phyloP scores from a whole-genome alignment of 768 basidiomycete genomes.

The Daedaleopsis nitida region DNA sequence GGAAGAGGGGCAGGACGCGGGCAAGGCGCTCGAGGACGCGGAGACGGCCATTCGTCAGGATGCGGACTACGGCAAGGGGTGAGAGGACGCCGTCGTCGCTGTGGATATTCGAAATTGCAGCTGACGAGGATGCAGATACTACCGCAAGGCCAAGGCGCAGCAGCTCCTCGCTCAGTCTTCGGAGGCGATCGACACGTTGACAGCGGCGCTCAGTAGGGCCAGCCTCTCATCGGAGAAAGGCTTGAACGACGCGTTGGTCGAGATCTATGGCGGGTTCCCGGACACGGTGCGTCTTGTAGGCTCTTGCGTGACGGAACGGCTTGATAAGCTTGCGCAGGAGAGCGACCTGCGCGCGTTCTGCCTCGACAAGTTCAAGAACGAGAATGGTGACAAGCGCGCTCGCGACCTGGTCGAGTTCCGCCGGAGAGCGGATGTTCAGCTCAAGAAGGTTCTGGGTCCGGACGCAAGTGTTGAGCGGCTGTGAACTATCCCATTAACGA shows the following conservation, averaged over 20 bases:
- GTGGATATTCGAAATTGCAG: not conserved
- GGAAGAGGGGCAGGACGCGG: constrained; percentile 27
- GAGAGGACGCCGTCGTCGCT: not conserved
- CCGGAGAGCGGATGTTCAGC: constrained; percentile 7
- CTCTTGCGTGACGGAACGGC: not conserved
- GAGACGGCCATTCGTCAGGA: constrained; percentile 30
- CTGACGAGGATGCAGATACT: constrained; percentile 27
- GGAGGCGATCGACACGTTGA: constrained; percentile 30
- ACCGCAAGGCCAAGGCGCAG: constrained; percentile 35
- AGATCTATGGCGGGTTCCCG: constrained; percentile 15
- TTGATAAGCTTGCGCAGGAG: not conserved
- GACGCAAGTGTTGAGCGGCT: not conserved
- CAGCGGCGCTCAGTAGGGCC: constrained; percentile 28
- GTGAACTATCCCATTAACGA: not conserved
- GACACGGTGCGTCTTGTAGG: constrained; percentile 3
- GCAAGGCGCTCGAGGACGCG: constrained; percentile 38
- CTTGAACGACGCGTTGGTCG: constrained; percentile 17
- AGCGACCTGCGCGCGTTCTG: constrained; percentile 4
- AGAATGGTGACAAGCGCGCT: constrained; percentile 9
- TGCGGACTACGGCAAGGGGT: constrained; percentile 37
- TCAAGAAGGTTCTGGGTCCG: constrained; percentile 2
- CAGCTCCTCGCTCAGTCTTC: constrained; percentile 26
- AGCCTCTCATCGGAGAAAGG: constrained; percentile 23
- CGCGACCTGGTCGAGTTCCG: constrained; percentile 5
- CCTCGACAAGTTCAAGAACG: constrained; percentile 1